Evolutionary conservation across 768 basidiomycete species (phyloP).

Genomic region (Lactifluus subvellereus): DNA sequence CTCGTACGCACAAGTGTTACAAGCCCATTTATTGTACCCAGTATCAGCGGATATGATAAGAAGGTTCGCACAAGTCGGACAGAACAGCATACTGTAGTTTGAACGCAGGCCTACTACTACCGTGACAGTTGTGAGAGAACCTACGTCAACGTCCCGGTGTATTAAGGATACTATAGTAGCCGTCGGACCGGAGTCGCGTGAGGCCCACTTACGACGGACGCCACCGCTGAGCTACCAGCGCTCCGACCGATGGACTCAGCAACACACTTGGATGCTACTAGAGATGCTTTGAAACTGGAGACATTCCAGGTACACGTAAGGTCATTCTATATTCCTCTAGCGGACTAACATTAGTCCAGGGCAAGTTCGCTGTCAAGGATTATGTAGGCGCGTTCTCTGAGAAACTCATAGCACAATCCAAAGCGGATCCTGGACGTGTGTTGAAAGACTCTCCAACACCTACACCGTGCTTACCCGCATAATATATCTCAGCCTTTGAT

Average conservation of each 20-base stretch:
- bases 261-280: neutral
- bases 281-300: conserved; percentile 11
- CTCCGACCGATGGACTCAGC: conserved; percentile 1
- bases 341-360: conserved; percentile 37
- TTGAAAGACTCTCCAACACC: conserved; percentile 30
- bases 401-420: conserved; percentile 81
- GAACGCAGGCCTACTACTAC: neutral
- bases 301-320: conserved; percentile 20
- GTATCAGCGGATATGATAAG: conserved; percentile 72
- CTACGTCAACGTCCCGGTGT: too few species aligned
- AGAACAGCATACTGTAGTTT: conserved; percentile 82
- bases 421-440: conserved; percentile 74
- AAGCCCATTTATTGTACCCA: conserved; percentile 88
- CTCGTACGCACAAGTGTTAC: conserved; percentile 92
- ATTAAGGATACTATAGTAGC: too few species aligned
- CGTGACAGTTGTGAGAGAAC: too few species aligned
- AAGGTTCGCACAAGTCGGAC: conserved; percentile 89
- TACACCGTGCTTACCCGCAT: neutral
- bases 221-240: neutral
- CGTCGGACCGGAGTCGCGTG: neutral
- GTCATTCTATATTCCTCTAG: neutral
- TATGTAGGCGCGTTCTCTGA: conserved; percentile 84
- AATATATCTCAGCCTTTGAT: conserved; percentile 64
- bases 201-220: too few species aligned
- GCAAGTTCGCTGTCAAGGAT: conserved; percentile 88